Evolutionary conservation across 352 stramenopile genomes (phyloP), one percentile per base, ranked within the genome.

Genomic region (Discostella stelligera): DNA sequence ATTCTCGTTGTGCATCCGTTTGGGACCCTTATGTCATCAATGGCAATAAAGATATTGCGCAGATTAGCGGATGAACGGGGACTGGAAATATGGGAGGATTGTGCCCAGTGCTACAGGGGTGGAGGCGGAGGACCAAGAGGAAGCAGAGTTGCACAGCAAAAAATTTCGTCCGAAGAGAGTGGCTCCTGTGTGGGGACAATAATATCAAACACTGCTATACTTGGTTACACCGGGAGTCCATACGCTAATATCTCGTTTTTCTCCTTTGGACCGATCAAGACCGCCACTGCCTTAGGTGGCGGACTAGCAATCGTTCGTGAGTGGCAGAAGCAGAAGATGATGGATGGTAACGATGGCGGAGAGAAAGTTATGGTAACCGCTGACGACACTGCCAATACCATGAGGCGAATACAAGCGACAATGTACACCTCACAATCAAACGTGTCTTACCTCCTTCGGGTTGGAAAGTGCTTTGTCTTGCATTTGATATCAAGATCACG

Each of bases 211-310:
- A 41, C 11, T 61, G 20, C 16, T 61, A 27, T 11, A 20, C 2
- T 74, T 2, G 69, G 58, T 21, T 88, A 90, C 50, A 49, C 64
- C 5, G 84, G 85, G 5, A 85, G 59, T 64, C 25, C 25, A 20
- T 64, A 78, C 50, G 69, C 80, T 18, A 69, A 92, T 54, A 53
- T 90, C 21, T 69, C 64, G 32, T 91, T 92, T 30, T 90, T 90
- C 70, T 92, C 86, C 2, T 93, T 93, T 82, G 88, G 88, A n/a
- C 82, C 79, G 6, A 93, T 93, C 56, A 93, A 93, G 66, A 92
- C 88, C 25, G 68, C 73, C 1, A 93, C 88, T 18, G 84, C 86
- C n/a, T 66, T 93, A 21, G 88, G 88, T 30, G 88, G 88, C 41
- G 88, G 84, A 13, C 39, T 85, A 16, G 72, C 68, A 14, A 46